Evolutionary conservation across 192 early-diverging fungal species (phyloP), one percentile per base, ranked within the genome.

Genomic region (Podila minutissima): DNA sequence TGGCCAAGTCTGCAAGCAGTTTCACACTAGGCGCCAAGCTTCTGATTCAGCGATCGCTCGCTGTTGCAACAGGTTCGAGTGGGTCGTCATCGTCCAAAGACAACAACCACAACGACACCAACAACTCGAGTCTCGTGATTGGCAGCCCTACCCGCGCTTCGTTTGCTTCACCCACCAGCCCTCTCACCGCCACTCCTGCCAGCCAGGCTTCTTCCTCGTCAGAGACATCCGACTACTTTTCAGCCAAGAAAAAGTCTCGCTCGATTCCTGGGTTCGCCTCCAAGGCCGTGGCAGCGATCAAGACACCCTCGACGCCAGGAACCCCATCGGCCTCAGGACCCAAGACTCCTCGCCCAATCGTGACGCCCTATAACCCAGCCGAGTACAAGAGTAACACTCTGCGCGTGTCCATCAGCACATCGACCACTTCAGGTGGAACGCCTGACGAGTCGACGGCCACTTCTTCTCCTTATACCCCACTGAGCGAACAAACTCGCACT

Each of bases 1-100:
- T 81, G 17, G 63, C 77, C 22, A 81, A 81, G 55, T 81, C 77
- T 4, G 77, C 77, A 12, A 81, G 77, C 19, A 67, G 77, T 8
- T 81, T 81, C 13, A 81, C 77, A 0, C 49, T 81, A 22, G 77
- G 77, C n/a, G 77, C 77, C 11, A 81, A 73, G 62, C 49, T 81
- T 29, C 29, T 81, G 66, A 31, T 81, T 26, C 77, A 81, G n/a
- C 41, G 77, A 35, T 81, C 77, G 0, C 67, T 81, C 28, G 70
- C 77, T 20, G 77, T 73, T 11, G 77, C 77, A 13, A 81, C 77
- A 12, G 67, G 63, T 31, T 73, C 69, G 24, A 68, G 72, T 31
- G 66, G 63, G 11, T 64, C 62, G 20, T 69, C 67, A 0, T 67
- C 62, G 2, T 41, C 70, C 17, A n/a, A 46, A 59, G 55, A 12